Percentiles rank a stretch among this genome's conserved stretches.
These are phyloP conservation scores for Phytophthora ramorum DNA, from an alignment of 352 stramenopile genomes.

Conservation along the genomic window DNA sequence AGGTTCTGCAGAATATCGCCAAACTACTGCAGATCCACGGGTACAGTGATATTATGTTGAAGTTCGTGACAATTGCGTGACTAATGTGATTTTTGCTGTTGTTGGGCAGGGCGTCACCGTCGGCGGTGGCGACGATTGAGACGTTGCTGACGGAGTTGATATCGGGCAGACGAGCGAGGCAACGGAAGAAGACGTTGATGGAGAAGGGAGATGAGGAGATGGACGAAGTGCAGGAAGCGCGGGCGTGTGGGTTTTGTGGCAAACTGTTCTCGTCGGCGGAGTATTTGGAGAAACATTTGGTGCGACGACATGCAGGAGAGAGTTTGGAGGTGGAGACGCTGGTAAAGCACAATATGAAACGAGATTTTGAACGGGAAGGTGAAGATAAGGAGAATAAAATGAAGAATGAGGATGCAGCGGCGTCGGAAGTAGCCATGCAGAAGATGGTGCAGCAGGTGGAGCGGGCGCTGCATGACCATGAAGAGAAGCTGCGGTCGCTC, in stretches of 20 bases:
- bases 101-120: conserved; percentile 53
- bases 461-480: conserved; percentile 50
- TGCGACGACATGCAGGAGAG: conserved; percentile 52
- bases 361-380: neutral
- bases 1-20: conserved; percentile 77
- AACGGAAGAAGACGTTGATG: conserved; percentile 9
- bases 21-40: conserved; percentile 77
- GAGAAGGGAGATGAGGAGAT: conserved; percentile 22
- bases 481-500: conserved; percentile 55
- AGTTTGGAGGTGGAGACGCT: conserved; percentile 20
- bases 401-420: conserved; percentile 4
- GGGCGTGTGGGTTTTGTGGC: conserved; percentile 64
- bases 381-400: conserved; percentile 9
- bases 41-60: conserved; percentile 29
- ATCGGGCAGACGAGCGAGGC: conserved; percentile 29
- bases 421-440: conserved; percentile 38
- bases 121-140: conserved; percentile 64
- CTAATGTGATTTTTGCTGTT: conserved; percentile 8
- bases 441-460: conserved; percentile 64
- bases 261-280: conserved; percentile 72
- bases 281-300: conserved; percentile 73
- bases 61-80: neutral
- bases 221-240: conserved; percentile 40
- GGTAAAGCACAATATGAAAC: conserved; percentile 20
- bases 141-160: conserved; percentile 59